phyloP scores from a whole-genome alignment of 2,329 filamentous ascomycete genomes.

The Ophiostoma pallidulum region DNA sequence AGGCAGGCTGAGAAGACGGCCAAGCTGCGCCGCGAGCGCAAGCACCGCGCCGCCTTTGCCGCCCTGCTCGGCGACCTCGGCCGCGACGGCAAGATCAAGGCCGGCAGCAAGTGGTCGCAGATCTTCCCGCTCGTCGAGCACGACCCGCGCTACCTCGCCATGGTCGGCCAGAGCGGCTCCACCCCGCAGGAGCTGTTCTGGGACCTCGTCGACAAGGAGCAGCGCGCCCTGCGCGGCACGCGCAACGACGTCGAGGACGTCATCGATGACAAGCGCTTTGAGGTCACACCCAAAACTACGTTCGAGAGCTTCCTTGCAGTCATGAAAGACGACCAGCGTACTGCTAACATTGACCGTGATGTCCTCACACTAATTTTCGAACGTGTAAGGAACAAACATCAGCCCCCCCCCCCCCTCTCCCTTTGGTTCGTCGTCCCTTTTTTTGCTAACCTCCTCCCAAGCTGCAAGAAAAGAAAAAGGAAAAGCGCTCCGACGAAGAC shows the following conservation, averaged over 20 bases:
- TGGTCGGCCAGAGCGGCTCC: slow-evolving; percentile 77
- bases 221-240: slow-evolving; percentile 70
- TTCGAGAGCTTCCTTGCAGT: slow-evolving; percentile 79
- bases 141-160: slow-evolving; percentile 73
- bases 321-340: slow-evolving; percentile 78
- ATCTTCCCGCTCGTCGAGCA: slow-evolving; percentile 65
- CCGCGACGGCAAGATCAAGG: slow-evolving; percentile 71
- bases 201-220: slow-evolving; percentile 91
- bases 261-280: slow-evolving; percentile 84
- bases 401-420: not conserved
- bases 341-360: slow-evolving; percentile 76
- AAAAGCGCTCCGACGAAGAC: slow-evolving; percentile 75
- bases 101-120: slow-evolving; percentile 82
- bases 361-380: slow-evolving; percentile 75
- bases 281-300: slow-evolving; percentile 76
- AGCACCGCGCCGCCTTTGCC: slow-evolving; percentile 73
- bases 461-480: slow-evolving; percentile 82
- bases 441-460: slow-evolving; percentile 22
- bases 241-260: slow-evolving; percentile 81
- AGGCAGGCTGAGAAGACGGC: slow-evolving; percentile 79
- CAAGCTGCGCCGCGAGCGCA: slow-evolving; percentile 73
- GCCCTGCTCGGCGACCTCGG: slow-evolving; percentile 66
- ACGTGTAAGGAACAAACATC: slow-evolving; percentile 45
- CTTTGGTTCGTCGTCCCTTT: not conserved
- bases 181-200: slow-evolving; percentile 88